These are phyloP conservation scores for Neofusicoccum parvum DNA, from an alignment of 2,329 filamentous ascomycete genomes.

Conservation along the genomic window DNA sequence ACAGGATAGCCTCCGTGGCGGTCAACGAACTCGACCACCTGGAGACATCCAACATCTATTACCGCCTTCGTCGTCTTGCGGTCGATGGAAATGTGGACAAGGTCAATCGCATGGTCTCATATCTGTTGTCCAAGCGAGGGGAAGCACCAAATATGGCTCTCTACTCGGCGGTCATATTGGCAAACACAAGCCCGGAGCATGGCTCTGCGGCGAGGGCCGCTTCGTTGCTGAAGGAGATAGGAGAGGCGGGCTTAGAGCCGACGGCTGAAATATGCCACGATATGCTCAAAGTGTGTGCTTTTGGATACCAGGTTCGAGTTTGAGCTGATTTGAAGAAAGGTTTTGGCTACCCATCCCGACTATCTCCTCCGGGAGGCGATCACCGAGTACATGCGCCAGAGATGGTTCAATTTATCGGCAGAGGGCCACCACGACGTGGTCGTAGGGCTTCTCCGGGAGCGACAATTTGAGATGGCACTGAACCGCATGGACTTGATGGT, in stretches of 20 bases:
- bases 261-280: constrained; percentile 71
- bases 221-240: constrained; percentile 73
- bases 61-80: background rate
- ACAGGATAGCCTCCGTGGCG: background rate
- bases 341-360: constrained; percentile 81
- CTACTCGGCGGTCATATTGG: constrained; percentile 75
- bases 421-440: constrained; percentile 68
- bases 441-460: constrained; percentile 76
- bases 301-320: background rate
- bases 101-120: constrained; percentile 39
- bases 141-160: constrained; percentile 60
- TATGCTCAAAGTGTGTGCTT: constrained; percentile 61
- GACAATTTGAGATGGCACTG: constrained; percentile 79
- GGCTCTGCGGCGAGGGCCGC: constrained; percentile 69
- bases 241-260: constrained; percentile 59
- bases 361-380: constrained; percentile 74
- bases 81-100: background rate
- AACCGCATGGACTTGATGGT: constrained; percentile 69
- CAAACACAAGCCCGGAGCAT: constrained; percentile 63
- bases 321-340: constrained; percentile 31
- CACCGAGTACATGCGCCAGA: constrained; percentile 70
- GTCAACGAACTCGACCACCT: background rate
- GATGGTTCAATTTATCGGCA: constrained; percentile 68
- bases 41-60: background rate
- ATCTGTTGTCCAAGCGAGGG: constrained; percentile 57